Evolutionary conservation across 2,329 filamentous ascomycete genomes (phyloP), one percentile per base, ranked within the genome.

Genomic region (Lasiodiplodia theobromae): DNA sequence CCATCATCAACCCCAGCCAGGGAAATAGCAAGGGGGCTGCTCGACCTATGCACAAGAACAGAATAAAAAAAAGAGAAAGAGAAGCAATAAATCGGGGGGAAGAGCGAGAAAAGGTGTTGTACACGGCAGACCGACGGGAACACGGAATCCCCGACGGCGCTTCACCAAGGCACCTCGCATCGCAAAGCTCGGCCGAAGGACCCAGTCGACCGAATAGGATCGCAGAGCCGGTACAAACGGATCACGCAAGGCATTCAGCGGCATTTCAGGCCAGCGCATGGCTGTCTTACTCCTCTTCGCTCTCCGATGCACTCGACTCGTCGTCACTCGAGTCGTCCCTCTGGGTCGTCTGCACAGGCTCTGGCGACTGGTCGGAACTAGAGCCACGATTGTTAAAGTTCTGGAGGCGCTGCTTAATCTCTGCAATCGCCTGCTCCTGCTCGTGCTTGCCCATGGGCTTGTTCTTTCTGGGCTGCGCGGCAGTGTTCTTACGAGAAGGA

Each of bases 381-480:
- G 72, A 80, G 37, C 72, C 84, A 25, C 68, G 74, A 18, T 69
- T 60, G 62, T 73, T 74, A 74, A 81, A 81, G 65, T 74, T 75
- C 68, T 78, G 72, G 72, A 90, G 83, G 71, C 88, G 85, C 75
- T 87, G 85, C 72, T 87, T 85, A 28, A 92, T 84, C 76, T 88
- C 83, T 71, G 86, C 83, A 73, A 92, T 90, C 71, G 87, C 89
- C 52, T 86, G 84, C 75, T 91, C 89, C 79, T 92, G 90, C 79
- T 92, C 90, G 40, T 83, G 81, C 80, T 91, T 91, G 79, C 88
- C 89, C 90, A 92, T 92, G 1, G 90, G 90, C 83, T 92, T 92
- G 79, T 92, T 91, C 84, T 91, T 91, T 82, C 89, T 90, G 66
- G 87, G 86, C 79, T 89, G 89, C 71, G 81, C 81, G 25, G 79